Evolutionary conservation across 768 basidiomycete species (phyloP).

Genomic region (Hirschioporus abietinus): DNA sequence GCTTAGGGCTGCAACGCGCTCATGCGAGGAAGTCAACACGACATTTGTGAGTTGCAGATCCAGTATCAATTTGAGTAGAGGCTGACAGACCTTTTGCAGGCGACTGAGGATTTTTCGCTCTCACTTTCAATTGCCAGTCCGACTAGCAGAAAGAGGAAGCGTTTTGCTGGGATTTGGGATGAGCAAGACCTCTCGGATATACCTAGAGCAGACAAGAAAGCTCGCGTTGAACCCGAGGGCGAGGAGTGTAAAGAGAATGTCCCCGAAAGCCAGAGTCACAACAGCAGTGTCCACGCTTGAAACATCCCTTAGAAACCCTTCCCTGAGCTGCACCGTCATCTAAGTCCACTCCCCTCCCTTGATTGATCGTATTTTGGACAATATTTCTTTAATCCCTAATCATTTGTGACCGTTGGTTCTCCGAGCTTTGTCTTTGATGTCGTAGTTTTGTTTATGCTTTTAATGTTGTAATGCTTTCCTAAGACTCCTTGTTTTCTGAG

Average conservation of each 20-base stretch:
- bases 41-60: neutral
- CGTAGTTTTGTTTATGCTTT: neutral
- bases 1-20: neutral
- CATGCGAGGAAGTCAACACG: neutral
- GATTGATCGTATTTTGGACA: no score
- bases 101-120: neutral
- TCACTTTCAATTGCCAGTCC: neutral
- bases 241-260: neutral
- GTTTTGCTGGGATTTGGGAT: neutral
- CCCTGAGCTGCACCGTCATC: neutral
- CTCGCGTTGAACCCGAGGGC: neutral
- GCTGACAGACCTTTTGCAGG: neutral
- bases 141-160: neutral
- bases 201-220: neutral
- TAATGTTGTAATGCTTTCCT: neutral
- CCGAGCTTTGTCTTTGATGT: neutral
- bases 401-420: neutral
- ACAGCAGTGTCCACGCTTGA: neutral
- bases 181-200: neutral
- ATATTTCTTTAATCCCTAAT: neutral
- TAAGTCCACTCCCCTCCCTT: neutral
- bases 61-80: neutral
- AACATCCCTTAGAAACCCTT: neutral
- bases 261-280: neutral
- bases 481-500: neutral